Evolutionary conservation across 2,329 filamentous ascomycete species (phyloP).

Genomic region (Colletotrichum sp.): DNA sequence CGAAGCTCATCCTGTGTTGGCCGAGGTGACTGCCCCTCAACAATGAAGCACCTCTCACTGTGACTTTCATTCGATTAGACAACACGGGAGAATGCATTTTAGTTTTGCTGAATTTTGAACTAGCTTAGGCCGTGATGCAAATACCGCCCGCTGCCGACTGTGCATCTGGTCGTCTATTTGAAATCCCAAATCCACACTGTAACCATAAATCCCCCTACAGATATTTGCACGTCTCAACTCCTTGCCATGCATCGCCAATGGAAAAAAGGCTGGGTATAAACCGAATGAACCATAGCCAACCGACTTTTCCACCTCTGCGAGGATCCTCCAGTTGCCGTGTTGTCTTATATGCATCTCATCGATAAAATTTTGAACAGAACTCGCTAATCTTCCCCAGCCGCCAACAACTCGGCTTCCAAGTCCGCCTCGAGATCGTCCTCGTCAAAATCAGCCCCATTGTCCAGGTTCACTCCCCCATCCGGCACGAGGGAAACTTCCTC

Average conservation of each 20-base stretch:
- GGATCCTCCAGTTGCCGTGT: neutral
- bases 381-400: slow-evolving; percentile 39
- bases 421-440: slow-evolving; percentile 63
- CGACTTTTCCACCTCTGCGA: slow-evolving; percentile 1
- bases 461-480: slow-evolving; percentile 25
- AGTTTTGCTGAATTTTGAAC: neutral
- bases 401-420: slow-evolving; percentile 67
- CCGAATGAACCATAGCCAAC: slow-evolving; percentile 20
- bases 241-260: slow-evolving; percentile 22
- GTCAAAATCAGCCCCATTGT: slow-evolving; percentile 46
- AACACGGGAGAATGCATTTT: neutral
- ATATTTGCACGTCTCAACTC: slow-evolving; percentile 21
- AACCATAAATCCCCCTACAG: slow-evolving; percentile 4
- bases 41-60: neutral
- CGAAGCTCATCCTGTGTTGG: neutral
- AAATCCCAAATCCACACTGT: neutral
- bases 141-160: neutral
- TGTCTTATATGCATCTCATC: neutral
- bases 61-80: neutral
- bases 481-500: slow-evolving; percentile 32
- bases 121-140: neutral
- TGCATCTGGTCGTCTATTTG: neutral
- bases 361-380: neutral
- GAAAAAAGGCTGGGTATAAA: slow-evolving; percentile 23
- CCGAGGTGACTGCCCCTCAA: neutral